Conservation (phyloP, 2,329 filamentous ascomycete genomes). For the Chrysoporthe puriensis region DNA sequence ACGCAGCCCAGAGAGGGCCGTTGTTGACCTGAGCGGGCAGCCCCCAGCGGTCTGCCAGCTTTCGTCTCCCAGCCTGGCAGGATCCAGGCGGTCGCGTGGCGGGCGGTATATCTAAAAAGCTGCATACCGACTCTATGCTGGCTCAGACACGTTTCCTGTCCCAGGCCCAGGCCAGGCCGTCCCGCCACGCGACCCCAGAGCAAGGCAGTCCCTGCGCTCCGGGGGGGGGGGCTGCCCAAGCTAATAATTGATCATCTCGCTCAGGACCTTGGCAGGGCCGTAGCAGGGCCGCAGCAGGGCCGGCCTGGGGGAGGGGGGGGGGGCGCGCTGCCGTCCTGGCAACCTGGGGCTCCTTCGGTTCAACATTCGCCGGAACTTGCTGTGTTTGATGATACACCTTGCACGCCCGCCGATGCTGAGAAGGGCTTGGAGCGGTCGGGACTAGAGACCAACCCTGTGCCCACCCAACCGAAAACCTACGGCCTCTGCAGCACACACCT, state of each 20-base stretch:
- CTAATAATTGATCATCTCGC: constrained; percentile 8
- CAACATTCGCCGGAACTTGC: constrained; percentile 19
- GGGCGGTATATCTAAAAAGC: neutral
- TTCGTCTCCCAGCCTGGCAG: no score
- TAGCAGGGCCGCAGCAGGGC: no score
- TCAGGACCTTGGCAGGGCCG: neutral
- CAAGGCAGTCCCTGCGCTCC: constrained; percentile 11
- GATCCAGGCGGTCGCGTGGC: neutral
- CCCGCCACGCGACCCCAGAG: neutral
- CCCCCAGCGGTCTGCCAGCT: no score
- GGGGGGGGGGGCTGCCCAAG: neutral
- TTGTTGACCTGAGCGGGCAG: no score
- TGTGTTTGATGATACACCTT: neutral
- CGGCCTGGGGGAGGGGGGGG: no score
- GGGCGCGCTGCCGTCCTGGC: no score
- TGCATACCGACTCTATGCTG: neutral
- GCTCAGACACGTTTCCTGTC: neutral
- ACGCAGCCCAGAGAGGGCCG: no score
- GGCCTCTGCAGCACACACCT: neutral
- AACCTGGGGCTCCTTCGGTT: constrained; percentile 10
- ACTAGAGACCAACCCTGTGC: neutral
- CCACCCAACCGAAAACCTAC: neutral
- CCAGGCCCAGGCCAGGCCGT: neutral
- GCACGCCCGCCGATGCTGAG: neutral
- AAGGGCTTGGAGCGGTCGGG: neutral